Evolutionary conservation across 768 basidiomycete genomes (phyloP), one percentile per base, ranked within the genome.

Genomic region (Lactifluus volemus): DNA sequence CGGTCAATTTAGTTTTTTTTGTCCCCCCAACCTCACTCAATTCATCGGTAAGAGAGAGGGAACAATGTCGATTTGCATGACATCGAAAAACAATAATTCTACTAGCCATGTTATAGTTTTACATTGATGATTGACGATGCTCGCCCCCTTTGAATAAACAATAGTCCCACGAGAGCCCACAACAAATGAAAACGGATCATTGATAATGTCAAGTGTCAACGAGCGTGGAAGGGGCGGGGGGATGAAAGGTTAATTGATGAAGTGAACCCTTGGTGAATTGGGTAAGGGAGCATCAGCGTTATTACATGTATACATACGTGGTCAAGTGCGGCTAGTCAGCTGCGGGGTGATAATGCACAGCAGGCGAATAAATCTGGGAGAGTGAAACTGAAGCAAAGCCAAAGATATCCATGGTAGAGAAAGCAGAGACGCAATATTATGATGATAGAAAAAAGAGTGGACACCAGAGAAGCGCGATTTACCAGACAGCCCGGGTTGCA

Each of bases 291-390:
- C 32, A 47, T 63, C 61, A 58, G 61, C 25, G 51, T 63, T 63
- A 63, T 49, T 58, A 58, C 55, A 63, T 63, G 58, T 47, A 63
- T 63, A 63, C 61, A 61, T 61, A 61, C 14, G 29, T 25, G 15
- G 30, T 17, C 19, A 15, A 19, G n/a, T n/a, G n/a, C 25, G 4
- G n/a, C 21, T 29, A 25, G 49, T 12, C 7, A 25, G 21, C 34
- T 32, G 60, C 60, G 57, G 48, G 60, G 25, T 25, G 25, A 49
- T 14, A 6, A 32, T 42, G 41, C 34, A 4, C 2, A 6, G 59
- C 10, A 2, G 54, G 49, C 41, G 25, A 61, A 63, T 58, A 34
- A 63, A 53, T 25, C 21, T 6, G 38, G 7, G n/a, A 9, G 17
- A 30, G 8, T 42, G 38, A 29, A 29, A 47, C 7, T 21, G 45